Conservation (phyloP, 305 asterid genomes). For the Fraxinus sp. region DNA sequence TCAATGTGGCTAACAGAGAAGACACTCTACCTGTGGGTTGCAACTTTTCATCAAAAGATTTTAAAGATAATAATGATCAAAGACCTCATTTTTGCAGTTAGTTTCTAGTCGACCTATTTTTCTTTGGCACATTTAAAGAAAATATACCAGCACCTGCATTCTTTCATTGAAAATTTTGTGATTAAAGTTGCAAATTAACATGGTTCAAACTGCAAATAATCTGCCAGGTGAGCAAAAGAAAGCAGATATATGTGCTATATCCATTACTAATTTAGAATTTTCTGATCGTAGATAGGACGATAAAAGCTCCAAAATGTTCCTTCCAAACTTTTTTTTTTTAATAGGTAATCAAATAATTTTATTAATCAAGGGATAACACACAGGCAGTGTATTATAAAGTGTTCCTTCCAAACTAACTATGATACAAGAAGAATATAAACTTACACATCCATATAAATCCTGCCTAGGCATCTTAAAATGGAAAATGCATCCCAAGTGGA, state of each 20-base stretch:
- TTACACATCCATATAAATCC: background rate
- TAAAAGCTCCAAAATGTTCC: background rate
- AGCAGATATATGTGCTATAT: background rate
- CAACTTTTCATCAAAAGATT: background rate
- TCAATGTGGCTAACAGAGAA: background rate
- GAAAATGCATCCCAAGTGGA: background rate
- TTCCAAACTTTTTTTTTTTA: background rate
- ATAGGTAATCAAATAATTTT: background rate
- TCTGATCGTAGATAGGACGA: background rate
- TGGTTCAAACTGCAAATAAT: background rate
- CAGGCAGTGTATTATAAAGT: background rate
- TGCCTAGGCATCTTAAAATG: background rate
- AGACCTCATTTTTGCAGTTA: background rate
- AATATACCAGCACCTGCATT: background rate
- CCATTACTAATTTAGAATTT: background rate
- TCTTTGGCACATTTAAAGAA: conserved; percentile 1
- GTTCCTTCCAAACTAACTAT: background rate
- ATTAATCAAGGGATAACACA: background rate
- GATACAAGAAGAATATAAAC: background rate
- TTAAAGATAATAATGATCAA: background rate
- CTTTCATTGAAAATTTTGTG: background rate
- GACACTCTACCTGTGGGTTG: background rate
- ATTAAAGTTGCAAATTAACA: background rate
- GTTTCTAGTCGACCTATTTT: background rate
- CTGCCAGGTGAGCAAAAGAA: background rate